Evolutionary conservation across 306 rosid genomes (phyloP), one percentile per base, ranked within the genome.

Genomic region (Alnus rubra): DNA sequence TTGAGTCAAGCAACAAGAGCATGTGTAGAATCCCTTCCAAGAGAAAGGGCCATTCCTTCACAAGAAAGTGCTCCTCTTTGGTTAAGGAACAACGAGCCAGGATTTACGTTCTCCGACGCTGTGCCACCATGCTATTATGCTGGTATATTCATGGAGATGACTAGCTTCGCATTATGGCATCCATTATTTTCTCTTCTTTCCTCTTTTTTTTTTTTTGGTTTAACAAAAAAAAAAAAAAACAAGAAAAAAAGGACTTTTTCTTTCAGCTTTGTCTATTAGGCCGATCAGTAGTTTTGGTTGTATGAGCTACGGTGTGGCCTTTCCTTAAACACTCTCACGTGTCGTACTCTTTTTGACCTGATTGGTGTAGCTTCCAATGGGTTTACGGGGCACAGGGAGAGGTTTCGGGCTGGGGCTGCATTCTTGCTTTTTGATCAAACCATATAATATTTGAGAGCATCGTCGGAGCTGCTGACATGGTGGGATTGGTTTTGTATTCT

Each of bases 351-450:
- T 76, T 76, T 76, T 76, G 14, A 74, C 62, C 60, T 31, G 2
- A 63, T 76, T 64, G 79, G 73, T 1, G n/a, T 47, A 31, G 7
- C 33, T 63, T 0, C 63, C 62, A 33, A 48, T 7, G 50, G 50
- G 67, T 71, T 76, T 76, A 48, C 39, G 31, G 78, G 78, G 71
- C 68, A 59, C 35, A 60, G 15, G 30, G 44, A 75, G 47, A 45
- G n/a, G 55, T 44, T 58, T 74, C 68, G 11, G 7, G 69, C 45
- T 42, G 9, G 8, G 45, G 45, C 35, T 56, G 35, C 44, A 19
- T 48, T 35, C 54, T 28, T 76, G 53, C 18, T 45, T 49, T 76
- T 76, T 31, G 31, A 64, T 55, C 79, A 30, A 49, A 11, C 7
- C 35, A 18, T 1, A 35, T 15, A 60, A 23, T 23, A 23, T 15